Base-by-base conservation (phyloP, 2,329 filamentous ascomycete species). In the Paecilomyces dactylethromorphus region DNA sequence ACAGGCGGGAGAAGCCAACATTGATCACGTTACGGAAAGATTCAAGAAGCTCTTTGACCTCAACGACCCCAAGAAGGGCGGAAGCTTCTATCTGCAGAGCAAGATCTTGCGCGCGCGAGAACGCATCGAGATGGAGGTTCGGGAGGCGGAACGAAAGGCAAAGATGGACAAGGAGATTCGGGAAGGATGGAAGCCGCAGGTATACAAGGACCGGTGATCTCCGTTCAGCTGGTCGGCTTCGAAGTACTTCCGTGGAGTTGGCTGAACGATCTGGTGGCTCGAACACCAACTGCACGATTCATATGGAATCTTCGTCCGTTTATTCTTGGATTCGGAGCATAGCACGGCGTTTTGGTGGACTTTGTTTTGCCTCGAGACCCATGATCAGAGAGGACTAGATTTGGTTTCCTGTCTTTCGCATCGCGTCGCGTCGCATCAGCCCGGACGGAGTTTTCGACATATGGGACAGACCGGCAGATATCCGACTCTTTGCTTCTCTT, bases 51-150 rank as follows among this genome's bases (percentile, higher is more conserved):
- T 99, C 54, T 99, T 97, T 73, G 94, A 99, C 76, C 80, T 85
- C 67, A 99, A 99, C 78, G 90, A 99, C 64, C 93, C 94, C 11
- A 83, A 95, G 76, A 96, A 96, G 71, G 94, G 94, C 35, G 94
- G 94, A 56, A 97, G 92, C 69, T 99, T 99, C 78, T 99, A 99
- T 76, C 82, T 99, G 54, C 94, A 99, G 78, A 97, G 93, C 82
- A 99, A 99, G 79, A 86, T 99, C 58, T 78, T 97, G 66, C 83
- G 94, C 62, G 94, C 94, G 59, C 85, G 93, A 68, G 93, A 99
- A 78, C 82, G 94, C 64, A 89, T 99, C 78, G 93, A 97, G 79
- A 83, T 88, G 68, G 93, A 99, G 77, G 79, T 94, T 49, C 82
- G 87, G 64, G 86, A 89, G 60, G 84, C 87, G 60, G 81, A 86